Evolutionary conservation across 2,329 filamentous ascomycete species (phyloP), one percentile per base, ranked within the genome.

Genomic region (Lizonia empirigonia): DNA sequence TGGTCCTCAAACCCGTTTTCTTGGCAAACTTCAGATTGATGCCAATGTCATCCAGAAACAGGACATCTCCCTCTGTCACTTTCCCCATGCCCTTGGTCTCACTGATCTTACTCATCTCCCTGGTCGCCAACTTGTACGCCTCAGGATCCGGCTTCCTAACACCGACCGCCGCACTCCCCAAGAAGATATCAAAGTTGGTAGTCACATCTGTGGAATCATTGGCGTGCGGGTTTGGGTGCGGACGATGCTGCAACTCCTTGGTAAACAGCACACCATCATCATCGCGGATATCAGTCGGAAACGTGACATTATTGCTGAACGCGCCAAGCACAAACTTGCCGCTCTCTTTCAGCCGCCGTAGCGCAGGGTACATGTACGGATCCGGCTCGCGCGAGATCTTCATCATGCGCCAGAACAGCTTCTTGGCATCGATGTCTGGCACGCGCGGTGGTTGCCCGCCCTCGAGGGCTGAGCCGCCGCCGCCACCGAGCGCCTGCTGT

Each of bases 41-140:
- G 1, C 94, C 94, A 70, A 99, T 96, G 64, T 97, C 92, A 70
- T 97, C 94, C 40, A 97, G 75, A 70, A 99, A 99, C 4, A 96
- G 75, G 35, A 97, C 78, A 47, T 97, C 90, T 0, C 77, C 76
- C 0, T 87, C 76, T 48, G 76, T 72, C 7, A 95, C 77, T 0
- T 80, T 77, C 5, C 76, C 73, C 13, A 71, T 72, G 4, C 79
- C 76, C 70, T 84, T 84, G 19, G 77, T 72, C 65, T 76, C 79
- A 1, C 86, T 84, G 59, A 84, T 84, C 54, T 82, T 79, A 63
- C 89, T 80, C 58, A 94, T 78, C 60, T 84, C 80, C 47, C 80
- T 73, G 37, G 96, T 71, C 0, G 93, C 87, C 57, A 89, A 78
- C 59, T 85, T 77, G 64, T 97, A 99, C 46, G 97, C 93, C 44